A percentile compares a stretch with the other conserved stretches of the same genome.
Conservation (phyloP, 176 grass and related monocot species). For the Rhipidocladum racemiflorum region DNA sequence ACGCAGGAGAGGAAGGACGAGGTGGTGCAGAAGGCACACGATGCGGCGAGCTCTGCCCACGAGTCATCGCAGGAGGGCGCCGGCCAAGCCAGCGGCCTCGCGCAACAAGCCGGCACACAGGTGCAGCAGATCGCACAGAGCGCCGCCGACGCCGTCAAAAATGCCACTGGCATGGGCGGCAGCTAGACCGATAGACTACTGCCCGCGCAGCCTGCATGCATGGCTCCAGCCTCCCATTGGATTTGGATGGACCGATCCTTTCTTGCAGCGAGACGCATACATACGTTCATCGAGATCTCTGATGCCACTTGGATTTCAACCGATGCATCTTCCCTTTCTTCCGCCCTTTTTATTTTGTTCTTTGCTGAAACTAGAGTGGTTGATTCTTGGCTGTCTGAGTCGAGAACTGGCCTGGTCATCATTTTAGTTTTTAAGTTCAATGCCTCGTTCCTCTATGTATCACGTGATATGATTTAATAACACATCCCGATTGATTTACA, state of each 20-base stretch:
- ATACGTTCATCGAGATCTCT: too few species aligned
- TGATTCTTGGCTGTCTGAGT: not conserved
- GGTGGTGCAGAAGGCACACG: constrained; percentile 11
- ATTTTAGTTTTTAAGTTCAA: not conserved
- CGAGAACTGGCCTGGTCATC: not conserved
- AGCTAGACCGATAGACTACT: not conserved
- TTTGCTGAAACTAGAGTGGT: not conserved
- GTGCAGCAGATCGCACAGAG: constrained; percentile 24
- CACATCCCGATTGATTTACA: too few species aligned
- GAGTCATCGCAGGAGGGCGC: not conserved
- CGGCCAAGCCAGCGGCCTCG: constrained; percentile 14
- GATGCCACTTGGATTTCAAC: not conserved
- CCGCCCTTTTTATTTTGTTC: not conserved
- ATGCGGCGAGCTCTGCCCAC: not conserved
- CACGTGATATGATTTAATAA: too few species aligned
- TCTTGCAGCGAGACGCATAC: not conserved
- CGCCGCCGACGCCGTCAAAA: constrained; percentile 1
- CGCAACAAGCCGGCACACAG: constrained; percentile 30
- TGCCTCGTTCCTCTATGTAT: not conserved
- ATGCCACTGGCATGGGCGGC: constrained; percentile 25
- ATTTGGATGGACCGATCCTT: not conserved
- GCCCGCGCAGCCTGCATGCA: not conserved
- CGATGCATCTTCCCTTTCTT: not conserved
- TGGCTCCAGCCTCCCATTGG: not conserved
- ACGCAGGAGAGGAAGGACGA: constrained; percentile 40